phyloP scores from a whole-genome alignment of 148 eudicot species.

The Rhododendron mucronatum region DNA sequence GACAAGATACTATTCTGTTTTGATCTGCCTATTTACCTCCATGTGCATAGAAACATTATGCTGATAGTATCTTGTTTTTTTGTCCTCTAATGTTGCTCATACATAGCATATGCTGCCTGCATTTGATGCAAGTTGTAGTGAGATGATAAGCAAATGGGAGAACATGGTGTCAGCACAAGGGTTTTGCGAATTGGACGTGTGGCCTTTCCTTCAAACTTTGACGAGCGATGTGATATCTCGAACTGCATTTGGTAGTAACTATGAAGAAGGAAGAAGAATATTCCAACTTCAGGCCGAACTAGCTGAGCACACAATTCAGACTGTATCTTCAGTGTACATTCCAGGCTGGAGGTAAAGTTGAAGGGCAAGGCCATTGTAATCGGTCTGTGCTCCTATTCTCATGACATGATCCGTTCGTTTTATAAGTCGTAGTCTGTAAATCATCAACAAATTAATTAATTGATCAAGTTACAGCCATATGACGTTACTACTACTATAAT shows the following conservation, averaged over 20 bases:
- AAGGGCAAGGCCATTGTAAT: neutral
- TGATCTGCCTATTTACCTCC: neutral
- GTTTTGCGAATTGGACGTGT: constrained; percentile 13
- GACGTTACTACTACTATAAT: too few relatives aligned
- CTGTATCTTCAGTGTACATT: neutral
- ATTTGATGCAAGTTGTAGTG: constrained; percentile 9
- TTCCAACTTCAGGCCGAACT: constrained; percentile 16
- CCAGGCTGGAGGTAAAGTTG: neutral
- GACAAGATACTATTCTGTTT: neutral
- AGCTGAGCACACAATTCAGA: neutral
- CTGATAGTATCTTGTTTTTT: neutral
- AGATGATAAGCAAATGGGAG: constrained; percentile 24
- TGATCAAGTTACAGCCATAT: too few relatives aligned
- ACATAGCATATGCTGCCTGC: constrained; percentile 19
- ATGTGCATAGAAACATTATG: neutral
- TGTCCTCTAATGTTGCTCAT: neutral
- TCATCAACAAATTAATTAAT: too few relatives aligned
- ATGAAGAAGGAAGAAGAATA: constrained; percentile 13
- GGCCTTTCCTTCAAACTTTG: constrained; percentile 16
- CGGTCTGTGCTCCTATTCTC: neutral
- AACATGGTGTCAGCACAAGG: constrained; percentile 1
- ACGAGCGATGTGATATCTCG: constrained; percentile 17
- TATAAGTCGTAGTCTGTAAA: neutral
- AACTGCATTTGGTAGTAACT: constrained; percentile 18
- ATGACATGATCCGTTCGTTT: neutral